A percentile compares a stretch with the other conserved stretches of the same genome.
Conservation (phyloP, 257 asterid species). For the Euphrasia confusa region DNA sequence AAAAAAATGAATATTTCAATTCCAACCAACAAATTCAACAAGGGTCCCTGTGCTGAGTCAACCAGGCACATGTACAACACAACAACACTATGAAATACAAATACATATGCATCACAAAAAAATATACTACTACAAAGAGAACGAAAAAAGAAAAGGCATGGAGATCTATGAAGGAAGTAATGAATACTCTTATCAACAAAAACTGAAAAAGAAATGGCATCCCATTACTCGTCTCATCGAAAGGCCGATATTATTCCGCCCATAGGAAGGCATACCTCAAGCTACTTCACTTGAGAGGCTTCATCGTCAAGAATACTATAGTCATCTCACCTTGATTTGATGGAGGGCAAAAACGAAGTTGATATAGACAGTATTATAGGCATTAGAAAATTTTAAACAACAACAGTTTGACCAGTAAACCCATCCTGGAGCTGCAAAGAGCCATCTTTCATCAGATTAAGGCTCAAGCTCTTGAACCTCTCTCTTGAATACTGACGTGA, state of each 20-base stretch:
- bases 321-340: not conserved
- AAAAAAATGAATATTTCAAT: slow-evolving; percentile 15
- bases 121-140: slow-evolving; percentile 36
- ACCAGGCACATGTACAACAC: slow-evolving; percentile 13
- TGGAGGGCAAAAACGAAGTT: not conserved
- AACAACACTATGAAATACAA: slow-evolving; percentile 13
- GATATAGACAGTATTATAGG: slow-evolving; percentile 1
- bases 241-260: slow-evolving; percentile 19
- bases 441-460: slow-evolving; percentile 83
- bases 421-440: slow-evolving; percentile 74
- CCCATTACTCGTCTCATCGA: slow-evolving; percentile 23
- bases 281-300: slow-evolving; percentile 18
- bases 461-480: slow-evolving; percentile 74
- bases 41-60: slow-evolving; percentile 19
- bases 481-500: slow-evolving; percentile 83
- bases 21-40: slow-evolving; percentile 27
- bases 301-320: not conserved
- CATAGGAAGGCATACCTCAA: slow-evolving; percentile 15
- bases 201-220: not conserved
- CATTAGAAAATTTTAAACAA: slow-evolving; percentile 35
- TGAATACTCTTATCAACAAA: not conserved
- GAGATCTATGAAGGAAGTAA: too few relatives aligned
- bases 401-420: slow-evolving; percentile 59
- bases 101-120: slow-evolving; percentile 14
- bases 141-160: not conserved